A percentile compares a stretch with the other conserved stretches of the same genome.
phyloP scores from a whole-genome alignment of 2,329 filamentous ascomycete species.

The Pseudogymnoascus sp. region DNA sequence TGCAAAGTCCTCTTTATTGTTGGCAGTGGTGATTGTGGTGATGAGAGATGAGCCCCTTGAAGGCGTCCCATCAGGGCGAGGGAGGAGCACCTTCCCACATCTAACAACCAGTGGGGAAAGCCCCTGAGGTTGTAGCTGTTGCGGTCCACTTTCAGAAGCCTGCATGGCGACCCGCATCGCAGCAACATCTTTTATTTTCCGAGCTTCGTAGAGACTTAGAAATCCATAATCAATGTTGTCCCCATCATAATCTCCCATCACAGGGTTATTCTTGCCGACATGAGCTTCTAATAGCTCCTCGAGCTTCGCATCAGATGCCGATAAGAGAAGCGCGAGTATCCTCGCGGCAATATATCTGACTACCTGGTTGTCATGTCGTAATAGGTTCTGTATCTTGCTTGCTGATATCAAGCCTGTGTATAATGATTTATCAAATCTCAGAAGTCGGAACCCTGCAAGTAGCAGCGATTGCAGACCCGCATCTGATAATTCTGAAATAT shows the following conservation, averaged over 20 bases:
- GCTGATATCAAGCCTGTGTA: slow-evolving; percentile 61
- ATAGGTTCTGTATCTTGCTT: slow-evolving; percentile 59
- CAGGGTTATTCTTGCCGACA: slow-evolving; percentile 49
- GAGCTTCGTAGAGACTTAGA: slow-evolving; percentile 49
- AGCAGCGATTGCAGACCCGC: slow-evolving; percentile 40
- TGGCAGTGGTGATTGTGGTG: slow-evolving; percentile 61
- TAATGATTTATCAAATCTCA: slow-evolving; percentile 63
- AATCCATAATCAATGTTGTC: slow-evolving; percentile 71
- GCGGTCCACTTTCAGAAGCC: background rate
- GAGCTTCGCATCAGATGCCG: slow-evolving; percentile 69
- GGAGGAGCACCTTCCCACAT: slow-evolving; percentile 61
- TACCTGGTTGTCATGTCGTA: slow-evolving; percentile 49
- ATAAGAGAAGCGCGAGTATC: slow-evolving; percentile 70
- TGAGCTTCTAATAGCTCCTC: slow-evolving; percentile 62
- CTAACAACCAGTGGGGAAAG: slow-evolving; percentile 55
- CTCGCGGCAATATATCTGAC: slow-evolving; percentile 77
- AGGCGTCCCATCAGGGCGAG: slow-evolving; percentile 46
- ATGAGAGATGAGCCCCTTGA: slow-evolving; percentile 48
- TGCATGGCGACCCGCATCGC: slow-evolving; percentile 11
- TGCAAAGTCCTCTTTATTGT: slow-evolving; percentile 65
- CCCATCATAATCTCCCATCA: slow-evolving; percentile 69
- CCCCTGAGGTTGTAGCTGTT: slow-evolving; percentile 26
- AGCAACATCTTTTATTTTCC: slow-evolving; percentile 18
- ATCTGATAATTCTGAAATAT: slow-evolving; percentile 30
- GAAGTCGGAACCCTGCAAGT: slow-evolving; percentile 67